Evolutionary conservation across 768 basidiomycete species (phyloP), one percentile per base, ranked within the genome.

Genomic region (Terana coerulea): DNA sequence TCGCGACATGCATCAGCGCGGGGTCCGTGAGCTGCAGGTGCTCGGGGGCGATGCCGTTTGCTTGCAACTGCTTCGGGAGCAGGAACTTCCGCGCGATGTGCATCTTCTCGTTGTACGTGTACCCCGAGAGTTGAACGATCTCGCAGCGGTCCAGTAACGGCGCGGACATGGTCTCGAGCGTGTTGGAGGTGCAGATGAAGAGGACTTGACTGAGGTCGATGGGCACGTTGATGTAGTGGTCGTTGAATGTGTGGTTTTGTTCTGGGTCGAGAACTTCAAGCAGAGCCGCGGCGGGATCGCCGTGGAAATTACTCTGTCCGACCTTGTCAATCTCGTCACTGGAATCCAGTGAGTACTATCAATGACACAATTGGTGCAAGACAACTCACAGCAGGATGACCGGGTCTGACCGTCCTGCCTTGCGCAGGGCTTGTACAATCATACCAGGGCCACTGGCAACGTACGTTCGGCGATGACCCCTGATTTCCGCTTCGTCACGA

Each of bases 211-310:
- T 88, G 44, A 95, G 77, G 59, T 95, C 91, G 47, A 95, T 79
- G 1, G 91, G 91, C 9, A 90, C 84, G 54, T 93, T 91, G 63
- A 94, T 79, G 62, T 92, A 95, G 69, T 97, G 94, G 66, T 97
- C 94, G 63, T 86, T 88, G 63, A 91, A 91, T 0, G 81, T 76
- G 62, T 88, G 79, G 55, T 94, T 95, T 67, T 95, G 92, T 64
- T 97, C 95, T 0, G 95, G 95, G 64, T 97, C 95, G 47, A 98
- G 75, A 0, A 95, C 92, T 61, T 98, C 94, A 3, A 98, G 70
- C 53, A 98, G 67, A 0, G 94, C 94, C 33, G 95, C 95, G 2
- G 81, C 83, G 12, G 94, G 94, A 65, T 95, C 93, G 0, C 94
- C 94, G 59, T 95, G 93, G 71, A 89, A 88, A 61, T 88, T 92